Base-by-base conservation (phyloP, 176 grass and related monocot genomes). In the Avena insularis region DNA sequence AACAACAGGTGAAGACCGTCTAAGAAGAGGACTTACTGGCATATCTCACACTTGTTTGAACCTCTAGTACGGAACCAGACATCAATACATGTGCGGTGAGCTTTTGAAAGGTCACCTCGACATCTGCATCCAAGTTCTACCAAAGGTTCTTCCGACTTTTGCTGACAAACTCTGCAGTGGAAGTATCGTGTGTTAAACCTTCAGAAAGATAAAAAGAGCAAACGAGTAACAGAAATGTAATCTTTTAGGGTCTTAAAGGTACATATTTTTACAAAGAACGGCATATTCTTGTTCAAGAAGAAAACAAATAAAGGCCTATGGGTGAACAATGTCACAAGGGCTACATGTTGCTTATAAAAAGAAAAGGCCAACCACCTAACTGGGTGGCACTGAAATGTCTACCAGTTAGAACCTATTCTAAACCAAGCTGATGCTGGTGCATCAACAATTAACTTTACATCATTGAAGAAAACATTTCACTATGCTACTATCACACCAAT, bases 41-140 rank as follows among this genome's bases (percentile, higher is more conserved):
- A 99, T 85, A 99, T 99, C 89, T 99, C 94, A 65, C 97, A 99
- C 81, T 99, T 96, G 83, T 96, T 99, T 78, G 94, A 96, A 70
- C 97, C 97, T 90, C 87, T 96, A 56, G 97, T 94, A 76, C 81
- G 97, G 59, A 99, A 96, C 97, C 97, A 99, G 86, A 96, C 84
- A 87, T 87, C 89, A 82, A 99, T 99, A 84, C 97, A 99, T 8
- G 91, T 91, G 40, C 81, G 92, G 72, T 99, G 97, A 53, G 94
- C 91, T 90, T 96, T 93, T 40, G 94, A 88, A 83, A 99, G 94
- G 77, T 99, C 97, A 68, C 97, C 97, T 88, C 97, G 88, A 75
- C 97, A 99, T 90, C 88, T 87, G 61, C 97, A 99, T 40, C 97
- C 97, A 89, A 99, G 90, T 79, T 99, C 90, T 71, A 99, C 92